Evolutionary conservation across 2,329 filamentous ascomycete species (phyloP).

Genomic region (Colletotrichum camelliae): DNA sequence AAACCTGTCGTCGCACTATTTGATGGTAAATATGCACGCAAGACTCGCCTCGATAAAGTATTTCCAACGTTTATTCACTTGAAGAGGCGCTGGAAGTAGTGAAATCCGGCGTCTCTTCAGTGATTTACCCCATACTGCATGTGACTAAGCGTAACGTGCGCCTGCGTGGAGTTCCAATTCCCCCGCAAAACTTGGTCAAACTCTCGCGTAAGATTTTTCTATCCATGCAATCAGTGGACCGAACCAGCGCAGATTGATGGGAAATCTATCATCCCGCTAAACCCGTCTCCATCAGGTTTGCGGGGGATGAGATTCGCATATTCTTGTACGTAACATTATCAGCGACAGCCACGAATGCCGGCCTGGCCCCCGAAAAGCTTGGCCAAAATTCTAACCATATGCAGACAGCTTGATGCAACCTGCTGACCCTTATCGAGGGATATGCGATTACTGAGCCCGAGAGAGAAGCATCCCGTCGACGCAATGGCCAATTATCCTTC

Average conservation of each 20-base stretch:
- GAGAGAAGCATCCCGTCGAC: not conserved
- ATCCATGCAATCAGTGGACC: constrained; percentile 5
- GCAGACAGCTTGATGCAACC: not conserved
- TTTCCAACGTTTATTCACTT: not conserved
- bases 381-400: not conserved
- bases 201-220: constrained; percentile 14
- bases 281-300: not conserved
- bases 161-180: not conserved
- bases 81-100: not conserved
- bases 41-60: not conserved
- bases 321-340: not conserved
- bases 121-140: not conserved
- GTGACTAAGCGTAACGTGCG: not conserved
- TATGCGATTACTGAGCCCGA: not conserved
- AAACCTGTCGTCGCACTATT: not conserved
- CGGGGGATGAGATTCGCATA: not conserved
- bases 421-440: not conserved
- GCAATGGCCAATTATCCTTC: not conserved
- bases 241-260: not conserved
- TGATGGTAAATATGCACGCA: not conserved
- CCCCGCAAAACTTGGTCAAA: constrained; percentile 7
- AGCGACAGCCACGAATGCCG: not conserved
- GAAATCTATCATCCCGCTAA: not conserved
- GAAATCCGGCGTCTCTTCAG: not conserved
- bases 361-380: not conserved